Evolutionary conservation across 2,329 filamentous ascomycete species (phyloP), one percentile per base, ranked within the genome.

Genomic region (Claviceps sorghi): DNA sequence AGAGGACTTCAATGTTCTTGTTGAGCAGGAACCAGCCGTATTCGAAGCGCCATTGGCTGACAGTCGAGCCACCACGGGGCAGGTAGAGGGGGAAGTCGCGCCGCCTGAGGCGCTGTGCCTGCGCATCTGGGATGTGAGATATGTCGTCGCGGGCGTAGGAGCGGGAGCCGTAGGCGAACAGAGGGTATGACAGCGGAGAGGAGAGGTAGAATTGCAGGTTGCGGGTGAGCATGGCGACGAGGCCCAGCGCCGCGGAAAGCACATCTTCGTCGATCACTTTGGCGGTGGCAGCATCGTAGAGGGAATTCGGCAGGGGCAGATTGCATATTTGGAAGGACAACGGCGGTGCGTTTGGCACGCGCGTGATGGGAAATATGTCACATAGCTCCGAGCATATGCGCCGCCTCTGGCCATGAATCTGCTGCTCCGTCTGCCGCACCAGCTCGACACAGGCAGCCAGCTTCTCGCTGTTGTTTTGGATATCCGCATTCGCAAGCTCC

Each of bases 1-100:
- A 83, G 3, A 84, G 70, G 0, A 74, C 69, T 60, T 97, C 90
- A 52, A 98, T 90, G 62, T 97, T 75, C 68, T 97, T 96, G 71
- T 97, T 97, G 15, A 98, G 76, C n/a, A 97, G 72, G 61, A 97
- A 98, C 64, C 95, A 93, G 11, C 77, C 93, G 65, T 97, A 98
- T 61, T 97, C 91, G 66, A 97, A 97, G 2, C 91, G 83, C 70
- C 91, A 97, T 46, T 89, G 81, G 0, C 88, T 80, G 2, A 79
- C 77, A 0, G 62, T 77, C n/a, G 70, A 86, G 67, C 77, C 78
- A 17, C 78, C 77, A 2, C 76, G 69, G 0, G 75, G 75, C 0
- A 80, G 64, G 66, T 90, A 90, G 0, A 98, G 76, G 0, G 93
- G 93, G 60, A 95, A 98, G 6, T 81, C 82, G 51, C 83, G 75